Percentiles rank a stretch among this genome's conserved stretches.
phyloP scores from a whole-genome alignment of 2,329 filamentous ascomycete genomes.

The Penicillium sp. region DNA sequence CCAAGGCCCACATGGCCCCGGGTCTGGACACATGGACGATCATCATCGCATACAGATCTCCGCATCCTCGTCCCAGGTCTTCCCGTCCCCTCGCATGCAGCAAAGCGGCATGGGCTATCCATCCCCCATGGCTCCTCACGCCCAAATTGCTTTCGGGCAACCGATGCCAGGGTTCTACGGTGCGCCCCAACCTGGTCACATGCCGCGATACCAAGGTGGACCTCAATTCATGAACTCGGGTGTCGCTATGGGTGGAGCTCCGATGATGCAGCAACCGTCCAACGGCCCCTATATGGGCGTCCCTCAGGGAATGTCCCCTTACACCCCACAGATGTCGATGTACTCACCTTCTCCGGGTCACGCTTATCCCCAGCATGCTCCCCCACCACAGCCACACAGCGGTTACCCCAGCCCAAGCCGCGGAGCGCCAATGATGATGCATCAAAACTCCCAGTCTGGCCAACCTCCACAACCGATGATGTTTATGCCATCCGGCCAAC shows the following conservation, averaged over 20 bases:
- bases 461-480: constrained; percentile 71
- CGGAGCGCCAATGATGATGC: constrained; percentile 89
- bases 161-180: constrained; percentile 72
- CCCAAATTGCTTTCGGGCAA: constrained; percentile 72
- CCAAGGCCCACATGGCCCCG: constrained; percentile 72
- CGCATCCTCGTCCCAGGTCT: constrained; percentile 79
- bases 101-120: constrained; percentile 71
- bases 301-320: constrained; percentile 71
- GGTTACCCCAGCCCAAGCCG: constrained; percentile 89
- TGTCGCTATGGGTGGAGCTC: constrained; percentile 71
- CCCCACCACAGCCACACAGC: constrained; percentile 61
- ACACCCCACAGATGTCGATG: constrained; percentile 76
- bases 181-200: constrained; percentile 71
- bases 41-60: constrained; percentile 87
- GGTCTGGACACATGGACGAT: constrained; percentile 73
- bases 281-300: constrained; percentile 72
- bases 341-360: constrained; percentile 77
- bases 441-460: constrained; percentile 90
- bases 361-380: constrained; percentile 62
- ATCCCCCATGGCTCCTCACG: constrained; percentile 68
- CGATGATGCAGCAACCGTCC: constrained; percentile 80
- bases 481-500: constrained; percentile 69
- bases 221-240: constrained; percentile 75
- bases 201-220: constrained; percentile 72
- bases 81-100: constrained; percentile 79